These are phyloP conservation scores for Lactarius tabidus DNA, from an alignment of 768 basidiomycete genomes.

Conservation along the genomic window DNA sequence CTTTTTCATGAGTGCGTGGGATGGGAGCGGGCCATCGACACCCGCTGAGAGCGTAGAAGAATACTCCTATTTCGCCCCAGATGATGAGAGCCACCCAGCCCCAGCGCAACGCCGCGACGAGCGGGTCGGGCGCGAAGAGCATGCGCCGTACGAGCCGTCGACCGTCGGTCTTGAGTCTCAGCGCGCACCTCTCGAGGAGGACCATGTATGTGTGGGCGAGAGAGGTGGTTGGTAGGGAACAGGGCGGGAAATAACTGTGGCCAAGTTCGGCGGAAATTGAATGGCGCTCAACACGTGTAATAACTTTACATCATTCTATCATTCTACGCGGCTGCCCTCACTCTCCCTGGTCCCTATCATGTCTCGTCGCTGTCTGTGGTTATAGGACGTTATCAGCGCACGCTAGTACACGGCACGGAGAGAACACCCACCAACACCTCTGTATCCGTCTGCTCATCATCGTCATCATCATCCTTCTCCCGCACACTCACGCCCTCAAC, in stretches of 20 bases:
- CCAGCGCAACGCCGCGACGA: constrained; percentile 37
- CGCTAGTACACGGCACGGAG: neutral
- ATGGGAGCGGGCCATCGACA: constrained; percentile 57
- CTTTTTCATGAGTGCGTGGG: too few relatives aligned
- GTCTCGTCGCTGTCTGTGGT: neutral
- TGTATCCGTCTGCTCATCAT: constrained; percentile 62
- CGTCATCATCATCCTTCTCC: constrained; percentile 55
- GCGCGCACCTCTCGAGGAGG: neutral
- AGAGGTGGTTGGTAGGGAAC: neutral
- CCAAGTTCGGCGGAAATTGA: neutral
- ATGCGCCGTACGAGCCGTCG: constrained; percentile 1
- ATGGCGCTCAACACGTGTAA: neutral
- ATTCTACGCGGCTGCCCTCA: neutral
- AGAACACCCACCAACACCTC: constrained; percentile 54
- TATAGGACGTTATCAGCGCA: neutral
- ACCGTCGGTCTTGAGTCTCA: neutral
- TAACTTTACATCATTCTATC: neutral
- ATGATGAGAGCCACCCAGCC: constrained; percentile 60
- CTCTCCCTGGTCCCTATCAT: constrained; percentile 11
- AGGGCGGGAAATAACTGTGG: neutral
- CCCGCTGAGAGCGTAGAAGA: constrained; percentile 41
- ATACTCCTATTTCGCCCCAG: constrained; percentile 68
- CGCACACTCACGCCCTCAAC: constrained; percentile 43
- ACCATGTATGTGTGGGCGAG: neutral
- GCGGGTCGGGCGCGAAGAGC: constrained; percentile 8